phyloP scores from a whole-genome alignment of 2,329 filamentous ascomycete genomes.

The Talaromyces pinophilus region DNA sequence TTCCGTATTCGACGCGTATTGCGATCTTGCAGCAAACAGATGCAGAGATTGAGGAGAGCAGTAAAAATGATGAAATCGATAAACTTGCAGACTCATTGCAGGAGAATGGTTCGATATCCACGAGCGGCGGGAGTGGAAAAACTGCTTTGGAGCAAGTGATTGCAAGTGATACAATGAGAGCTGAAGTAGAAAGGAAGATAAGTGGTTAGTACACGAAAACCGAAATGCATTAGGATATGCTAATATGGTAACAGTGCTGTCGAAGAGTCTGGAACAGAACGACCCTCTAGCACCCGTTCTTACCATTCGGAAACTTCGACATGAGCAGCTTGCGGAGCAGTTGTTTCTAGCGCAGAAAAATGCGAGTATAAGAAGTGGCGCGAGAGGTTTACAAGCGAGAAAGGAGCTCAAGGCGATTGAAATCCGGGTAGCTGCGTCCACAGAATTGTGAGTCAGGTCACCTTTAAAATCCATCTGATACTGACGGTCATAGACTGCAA shows the following conservation, averaged over 20 bases:
- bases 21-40: conserved; percentile 70
- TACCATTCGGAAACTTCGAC: conserved; percentile 62
- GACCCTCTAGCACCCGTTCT: conserved; percentile 57
- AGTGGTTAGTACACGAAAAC: conserved; percentile 47
- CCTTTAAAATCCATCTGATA: background rate
- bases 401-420: conserved; percentile 72
- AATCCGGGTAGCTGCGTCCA: conserved; percentile 62
- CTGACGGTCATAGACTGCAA: conserved; percentile 37
- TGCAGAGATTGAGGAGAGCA: conserved; percentile 28
- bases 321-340: conserved; percentile 62
- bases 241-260: conserved; percentile 49
- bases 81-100: conserved; percentile 23
- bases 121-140: conserved; percentile 29
- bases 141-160: conserved; percentile 70
- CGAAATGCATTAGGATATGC: background rate
- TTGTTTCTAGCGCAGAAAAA: conserved; percentile 72
- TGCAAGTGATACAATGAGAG: conserved; percentile 50
- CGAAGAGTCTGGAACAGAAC: conserved; percentile 59
- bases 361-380: conserved; percentile 71
- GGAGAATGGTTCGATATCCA: conserved; percentile 7
- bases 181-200: conserved; percentile 62
- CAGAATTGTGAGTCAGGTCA: conserved; percentile 48
- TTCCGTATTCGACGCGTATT: conserved; percentile 65
- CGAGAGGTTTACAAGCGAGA: conserved; percentile 72
- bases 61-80: conserved; percentile 27